Evolutionary conservation across 805 yeast genomes (phyloP), one percentile per base, ranked within the genome.

Genomic region (Maudiozyma serrabonitensis): DNA sequence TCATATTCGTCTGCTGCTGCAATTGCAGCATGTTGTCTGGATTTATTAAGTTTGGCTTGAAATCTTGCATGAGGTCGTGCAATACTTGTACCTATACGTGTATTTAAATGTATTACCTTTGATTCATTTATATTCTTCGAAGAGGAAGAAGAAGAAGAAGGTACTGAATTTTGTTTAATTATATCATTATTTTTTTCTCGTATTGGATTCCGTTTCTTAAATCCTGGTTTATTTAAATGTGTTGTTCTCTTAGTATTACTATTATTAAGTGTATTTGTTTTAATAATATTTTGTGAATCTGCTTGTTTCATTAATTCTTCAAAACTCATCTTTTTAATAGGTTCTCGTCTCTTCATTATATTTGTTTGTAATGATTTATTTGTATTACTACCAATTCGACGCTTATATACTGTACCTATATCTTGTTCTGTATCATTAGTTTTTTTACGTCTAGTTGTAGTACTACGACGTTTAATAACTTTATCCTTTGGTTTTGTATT

Each of bases 241-340:
- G 18, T n/a, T 8, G 56, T 42, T 23, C 16, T 13, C 4, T 21
- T 23, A 13, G 15, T 15, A 21, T 13, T 40, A 12, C n/a, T 21
- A 13, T 16, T 38, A 4, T 8, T 4, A 15, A 15, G 5, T 18
- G 11, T 12, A 11, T 38, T 38, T 19, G 12, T 19, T 40, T 18
- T 31, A 13, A 25, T 13, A 23, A 11, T 13, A 13, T 26, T 9
- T 47, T 68, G 76, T 35, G 68, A 62, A 21, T 75, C 73, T 1
- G 84, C 84, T 57, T 75, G 75, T 52, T 73, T 75, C 81, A 80
- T 79, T 47, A 80, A 62, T 48, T 80, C 82, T 26, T 73, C 73
- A 56, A 78, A 80, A 16, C 76, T 65, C 62, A 79, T 62, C 56
- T 78, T 76, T 54, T 75, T 75, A 1, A 62, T 28, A 6, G 68